phyloP scores from a whole-genome alignment of 208 protist species.

The Perkinsela sp. region DNA sequence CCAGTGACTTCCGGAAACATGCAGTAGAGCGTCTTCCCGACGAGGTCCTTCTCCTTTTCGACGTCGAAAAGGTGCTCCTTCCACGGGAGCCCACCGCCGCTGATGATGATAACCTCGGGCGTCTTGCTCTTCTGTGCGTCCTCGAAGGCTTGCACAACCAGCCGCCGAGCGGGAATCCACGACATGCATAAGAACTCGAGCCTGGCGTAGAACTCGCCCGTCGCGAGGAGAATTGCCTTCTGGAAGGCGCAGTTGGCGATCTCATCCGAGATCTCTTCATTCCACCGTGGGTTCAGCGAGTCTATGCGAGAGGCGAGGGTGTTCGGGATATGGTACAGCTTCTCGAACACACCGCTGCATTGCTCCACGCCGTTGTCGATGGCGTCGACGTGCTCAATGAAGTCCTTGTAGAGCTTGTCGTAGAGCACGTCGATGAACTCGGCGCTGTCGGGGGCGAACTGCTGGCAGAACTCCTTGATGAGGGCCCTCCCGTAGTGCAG shows the following conservation, averaged over 20 bases:
- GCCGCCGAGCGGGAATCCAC: constrained; percentile 56
- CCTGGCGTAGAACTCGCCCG: constrained; percentile 42
- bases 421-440: constrained; percentile 28
- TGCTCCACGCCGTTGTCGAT: constrained; percentile 73
- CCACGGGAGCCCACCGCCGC: constrained; percentile 50
- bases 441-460: constrained; percentile 10
- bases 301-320: constrained; percentile 42
- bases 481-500: constrained; percentile 73
- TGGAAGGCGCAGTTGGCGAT: constrained; percentile 29
- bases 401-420: constrained; percentile 42
- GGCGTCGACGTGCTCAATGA: constrained; percentile 72
- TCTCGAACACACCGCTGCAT: constrained; percentile 11
- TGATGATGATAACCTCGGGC: constrained; percentile 49
- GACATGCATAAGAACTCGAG: constrained; percentile 40
- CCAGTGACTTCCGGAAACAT: constrained; percentile 51
- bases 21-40: constrained; percentile 33
- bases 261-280: constrained; percentile 13
- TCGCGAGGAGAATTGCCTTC: constrained; percentile 52
- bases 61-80: constrained; percentile 69
- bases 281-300: constrained; percentile 56
- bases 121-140: constrained; percentile 12
- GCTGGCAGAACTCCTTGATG: constrained; percentile 22
- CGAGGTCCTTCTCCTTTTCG: constrained; percentile 25
- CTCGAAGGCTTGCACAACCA: constrained; percentile 42
- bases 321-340: constrained; percentile 37